Base-by-base conservation (phyloP, 2,329 filamentous ascomycete genomes). In the Teratosphaeria zuluensis region DNA sequence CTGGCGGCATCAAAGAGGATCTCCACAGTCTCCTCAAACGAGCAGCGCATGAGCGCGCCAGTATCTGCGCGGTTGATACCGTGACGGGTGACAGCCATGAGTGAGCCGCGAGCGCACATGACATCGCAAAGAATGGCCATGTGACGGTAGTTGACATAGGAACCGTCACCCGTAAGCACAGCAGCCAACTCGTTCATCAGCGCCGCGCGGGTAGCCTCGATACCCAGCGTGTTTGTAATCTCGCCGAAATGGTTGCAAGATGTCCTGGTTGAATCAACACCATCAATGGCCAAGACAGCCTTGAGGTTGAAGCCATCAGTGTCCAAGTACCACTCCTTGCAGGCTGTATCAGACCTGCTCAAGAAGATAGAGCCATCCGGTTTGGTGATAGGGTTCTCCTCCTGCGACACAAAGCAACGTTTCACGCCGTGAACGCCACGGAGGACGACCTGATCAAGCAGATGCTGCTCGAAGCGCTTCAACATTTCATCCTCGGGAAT, bases 21-120 rank as follows among this genome's bases (percentile, higher is more conserved):
- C 72, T 99, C 95, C 48, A 99, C 94, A 0, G 94, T 99, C 75
- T 99, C 95, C 76, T 99, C 94, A 77, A 99, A 99, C 1, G 94
- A 99, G 81, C 95, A 99, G 74, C 94, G 88, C 94, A 99, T 99
- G 68, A 99, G 81, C 9, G 94, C 95, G 79, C 94, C 94, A 62
- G 95, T 99, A 72, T 99, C 94, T 30, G 92, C 90, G 68, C 94
- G 86, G 79, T 99, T 99, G 79, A 99, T 99, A 77, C 94, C 94
- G 72, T 99, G 94, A 76, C 94, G 89, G 58, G 94, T 99, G 63
- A 99, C 92, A 14, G 94, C 92, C 74, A 96, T 96, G 69, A 99
- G 86, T 68, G 88, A 87, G 65, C 94, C 94, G 69, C 94, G 85
- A 69, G 95, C 91, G 31, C 92, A 96, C 94, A 99, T 99, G 63